Conservation (phyloP, 1,139 yeast genomes). For the Pichia sp. region DNA sequence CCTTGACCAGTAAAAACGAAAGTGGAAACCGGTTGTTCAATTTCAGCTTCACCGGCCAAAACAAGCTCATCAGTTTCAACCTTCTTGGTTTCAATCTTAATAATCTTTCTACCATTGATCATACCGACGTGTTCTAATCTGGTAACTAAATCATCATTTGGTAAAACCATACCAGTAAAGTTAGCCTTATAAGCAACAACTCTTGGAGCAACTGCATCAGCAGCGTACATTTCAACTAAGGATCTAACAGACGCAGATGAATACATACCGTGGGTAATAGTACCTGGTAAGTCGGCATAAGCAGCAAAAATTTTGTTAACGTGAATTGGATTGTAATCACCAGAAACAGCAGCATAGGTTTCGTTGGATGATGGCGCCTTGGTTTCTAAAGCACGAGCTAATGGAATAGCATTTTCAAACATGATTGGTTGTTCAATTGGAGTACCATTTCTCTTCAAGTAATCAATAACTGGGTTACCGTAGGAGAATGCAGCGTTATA, state of each 20-base stretch:
- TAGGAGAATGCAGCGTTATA: conserved; percentile 90
- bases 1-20: conserved; percentile 99
- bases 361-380: conserved; percentile 86
- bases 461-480: conserved; percentile 97
- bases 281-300: conserved; percentile 92
- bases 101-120: conserved; percentile 98
- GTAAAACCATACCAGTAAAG: conserved; percentile 95
- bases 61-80: conserved; percentile 73
- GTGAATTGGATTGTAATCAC: conserved; percentile 97
- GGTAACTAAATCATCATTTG: conserved; percentile 85
- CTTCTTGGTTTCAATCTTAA: conserved; percentile 85
- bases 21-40: conserved; percentile 95
- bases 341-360: conserved; percentile 95
- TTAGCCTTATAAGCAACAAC: conserved; percentile 90
- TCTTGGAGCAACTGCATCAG: conserved; percentile 91
- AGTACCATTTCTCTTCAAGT: conserved; percentile 83
- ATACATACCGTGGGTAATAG: conserved; percentile 98
- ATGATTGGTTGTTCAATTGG: conserved; percentile 90
- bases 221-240: conserved; percentile 97
- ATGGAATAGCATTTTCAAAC: conserved; percentile 87
- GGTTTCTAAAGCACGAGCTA: conserved; percentile 67
- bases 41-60: conserved; percentile 92
- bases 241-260: conserved; percentile 94
- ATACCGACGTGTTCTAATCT: conserved; percentile 93
- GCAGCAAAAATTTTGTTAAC: conserved; percentile 92